phyloP scores from a whole-genome alignment of 805 yeast species.

The Saccharomycopsis babjevae region DNA sequence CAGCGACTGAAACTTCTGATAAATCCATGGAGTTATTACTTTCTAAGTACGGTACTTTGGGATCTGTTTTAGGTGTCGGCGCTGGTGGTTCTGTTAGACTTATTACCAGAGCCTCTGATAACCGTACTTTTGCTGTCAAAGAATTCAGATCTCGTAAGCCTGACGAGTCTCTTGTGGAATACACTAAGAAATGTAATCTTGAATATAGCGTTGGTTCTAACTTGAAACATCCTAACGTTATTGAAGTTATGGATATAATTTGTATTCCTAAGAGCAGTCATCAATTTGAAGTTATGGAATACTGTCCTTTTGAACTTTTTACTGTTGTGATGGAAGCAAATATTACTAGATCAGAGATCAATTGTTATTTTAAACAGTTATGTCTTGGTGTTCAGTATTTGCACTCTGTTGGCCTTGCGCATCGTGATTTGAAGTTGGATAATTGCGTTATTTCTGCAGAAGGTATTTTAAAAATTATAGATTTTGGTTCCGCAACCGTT shows the following conservation, averaged over 20 bases:
- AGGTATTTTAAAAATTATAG: conserved; percentile 70
- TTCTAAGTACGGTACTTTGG: conserved; percentile 61
- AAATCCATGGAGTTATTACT: conserved; percentile 38
- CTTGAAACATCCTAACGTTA: conserved; percentile 70
- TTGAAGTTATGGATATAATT: conserved; percentile 67
- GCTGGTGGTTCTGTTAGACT: conserved; percentile 84
- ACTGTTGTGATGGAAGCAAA: conserved; percentile 81
- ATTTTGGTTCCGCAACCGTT: conserved; percentile 78
- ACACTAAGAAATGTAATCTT: conserved; percentile 81
- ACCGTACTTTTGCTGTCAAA: conserved; percentile 70
- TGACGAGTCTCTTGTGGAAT: conserved; percentile 62
- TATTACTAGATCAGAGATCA: conserved; percentile 72
- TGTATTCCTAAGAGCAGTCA: conserved; percentile 50
- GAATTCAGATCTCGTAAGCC: conserved; percentile 67
- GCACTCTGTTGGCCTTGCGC: conserved; percentile 73
- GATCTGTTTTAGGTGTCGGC: conserved; percentile 71
- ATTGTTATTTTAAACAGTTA: conserved; percentile 71
- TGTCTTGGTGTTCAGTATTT: conserved; percentile 62
- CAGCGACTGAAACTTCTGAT: neutral
- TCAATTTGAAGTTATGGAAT: conserved; percentile 77
- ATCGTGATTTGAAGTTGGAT: conserved; percentile 73
- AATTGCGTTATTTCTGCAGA: conserved; percentile 69
- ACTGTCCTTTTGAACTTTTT: conserved; percentile 75
- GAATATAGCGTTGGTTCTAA: conserved; percentile 82
- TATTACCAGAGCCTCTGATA: conserved; percentile 57